These are phyloP conservation scores for Chytriomyces sp. DNA, from an alignment of 192 early-diverging fungal species.

Conservation along the genomic window DNA sequence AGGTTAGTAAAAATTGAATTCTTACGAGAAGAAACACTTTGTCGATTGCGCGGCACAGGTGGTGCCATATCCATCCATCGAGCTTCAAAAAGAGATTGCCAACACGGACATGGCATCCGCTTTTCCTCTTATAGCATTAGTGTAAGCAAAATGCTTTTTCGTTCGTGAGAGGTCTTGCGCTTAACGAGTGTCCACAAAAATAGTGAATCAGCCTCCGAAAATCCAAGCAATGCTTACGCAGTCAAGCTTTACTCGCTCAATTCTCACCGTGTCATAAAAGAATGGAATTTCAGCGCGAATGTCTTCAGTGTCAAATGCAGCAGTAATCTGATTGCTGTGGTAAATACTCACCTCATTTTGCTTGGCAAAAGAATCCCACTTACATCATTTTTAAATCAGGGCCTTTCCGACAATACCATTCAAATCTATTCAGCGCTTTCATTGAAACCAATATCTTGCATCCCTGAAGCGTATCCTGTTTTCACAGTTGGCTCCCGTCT, in stretches of 20 bases:
- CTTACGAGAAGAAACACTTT: background rate
- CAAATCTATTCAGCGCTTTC: conserved; percentile 59
- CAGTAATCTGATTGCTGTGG: conserved; percentile 66
- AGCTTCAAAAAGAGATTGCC: conserved; percentile 6
- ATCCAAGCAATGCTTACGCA: background rate
- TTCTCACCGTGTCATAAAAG: conserved; percentile 55
- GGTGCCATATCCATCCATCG: background rate
- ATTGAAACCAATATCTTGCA: conserved; percentile 42
- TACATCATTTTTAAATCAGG: background rate
- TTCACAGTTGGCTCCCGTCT: conserved; percentile 71
- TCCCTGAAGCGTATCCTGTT: conserved; percentile 63
- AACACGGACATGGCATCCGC: background rate
- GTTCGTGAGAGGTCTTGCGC: background rate
- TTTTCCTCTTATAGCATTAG: conserved; percentile 11
- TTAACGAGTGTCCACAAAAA: conserved; percentile 5
- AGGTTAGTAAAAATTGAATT: background rate
- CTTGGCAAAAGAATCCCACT: background rate
- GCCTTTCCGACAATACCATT: conserved; percentile 34
- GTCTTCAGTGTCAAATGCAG: conserved; percentile 60
- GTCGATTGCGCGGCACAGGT: background rate
- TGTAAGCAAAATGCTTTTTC: conserved; percentile 2
- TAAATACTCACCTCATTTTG: conserved; percentile 38
- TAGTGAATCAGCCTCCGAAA: background rate
- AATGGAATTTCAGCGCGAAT: conserved; percentile 51
- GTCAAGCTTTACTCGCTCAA: conserved; percentile 66